Evolutionary conservation across 2,329 filamentous ascomycete species (phyloP).

Genomic region (Beauveria scarabaeidicola): DNA sequence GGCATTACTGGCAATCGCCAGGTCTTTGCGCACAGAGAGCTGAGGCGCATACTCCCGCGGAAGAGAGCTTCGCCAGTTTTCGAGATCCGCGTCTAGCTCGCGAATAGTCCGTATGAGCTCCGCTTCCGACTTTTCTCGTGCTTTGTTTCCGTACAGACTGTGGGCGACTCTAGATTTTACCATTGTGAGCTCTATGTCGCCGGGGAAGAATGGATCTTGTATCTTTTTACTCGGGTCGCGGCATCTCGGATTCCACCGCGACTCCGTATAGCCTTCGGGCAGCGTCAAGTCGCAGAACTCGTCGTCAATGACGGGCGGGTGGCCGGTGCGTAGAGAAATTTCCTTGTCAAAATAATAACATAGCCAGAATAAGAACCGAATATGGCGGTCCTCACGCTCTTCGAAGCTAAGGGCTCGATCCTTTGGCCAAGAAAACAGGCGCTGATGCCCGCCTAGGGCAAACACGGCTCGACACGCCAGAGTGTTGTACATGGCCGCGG

Average conservation of each 20-base stretch:
- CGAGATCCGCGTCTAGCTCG: constrained; percentile 48
- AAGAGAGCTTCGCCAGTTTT: constrained; percentile 44
- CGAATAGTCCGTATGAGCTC: constrained; percentile 47
- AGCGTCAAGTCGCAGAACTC: constrained; percentile 45
- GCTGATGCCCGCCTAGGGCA: constrained; percentile 37
- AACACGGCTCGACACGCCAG: constrained; percentile 40
- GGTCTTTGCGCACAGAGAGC: constrained; percentile 29
- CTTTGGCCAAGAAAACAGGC: constrained; percentile 13
- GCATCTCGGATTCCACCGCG: constrained; percentile 14
- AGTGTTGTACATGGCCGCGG: constrained; percentile 34
- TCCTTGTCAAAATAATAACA: constrained; percentile 48
- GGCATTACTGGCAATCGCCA: constrained; percentile 20
- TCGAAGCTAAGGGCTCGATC: constrained; percentile 12
- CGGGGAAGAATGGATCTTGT: constrained; percentile 29
- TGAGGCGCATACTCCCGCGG: constrained; percentile 36
- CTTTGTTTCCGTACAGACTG: constrained; percentile 40
- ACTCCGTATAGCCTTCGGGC: constrained; percentile 26
- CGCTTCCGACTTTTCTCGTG: constrained; percentile 41
- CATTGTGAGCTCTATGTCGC: constrained; percentile 39
- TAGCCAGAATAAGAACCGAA: constrained; percentile 44
- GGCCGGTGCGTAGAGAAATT: constrained; percentile 42
- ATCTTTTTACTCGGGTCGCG: constrained; percentile 2
- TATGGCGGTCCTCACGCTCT: constrained; percentile 24
- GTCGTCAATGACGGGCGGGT: constrained; percentile 41
- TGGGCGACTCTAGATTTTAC: constrained; percentile 43